phyloP scores from a whole-genome alignment of 1,284 basidiomycete species.

The Mycosarcoma mackinlayi region DNA sequence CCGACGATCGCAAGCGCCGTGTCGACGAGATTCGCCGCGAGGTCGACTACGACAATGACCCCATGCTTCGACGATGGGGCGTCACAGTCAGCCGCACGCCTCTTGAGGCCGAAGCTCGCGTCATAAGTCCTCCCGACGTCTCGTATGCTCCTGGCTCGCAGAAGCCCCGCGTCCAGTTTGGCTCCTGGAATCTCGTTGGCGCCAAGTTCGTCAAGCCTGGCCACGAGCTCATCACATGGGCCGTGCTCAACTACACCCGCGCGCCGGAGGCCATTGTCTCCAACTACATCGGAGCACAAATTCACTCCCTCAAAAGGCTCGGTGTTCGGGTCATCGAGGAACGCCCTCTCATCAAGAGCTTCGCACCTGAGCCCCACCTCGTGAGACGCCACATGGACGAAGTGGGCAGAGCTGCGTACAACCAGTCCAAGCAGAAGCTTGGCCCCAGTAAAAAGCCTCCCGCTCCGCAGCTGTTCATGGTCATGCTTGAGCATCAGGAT shows the following conservation, averaged over 20 bases:
- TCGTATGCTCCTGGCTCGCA: constrained; percentile 46
- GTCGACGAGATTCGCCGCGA: constrained; percentile 42
- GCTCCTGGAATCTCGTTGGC: constrained; percentile 54
- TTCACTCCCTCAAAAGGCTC: constrained; percentile 15
- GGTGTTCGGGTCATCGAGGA: constrained; percentile 33
- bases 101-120: constrained; percentile 65
- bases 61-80: constrained; percentile 67
- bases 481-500: constrained; percentile 56
- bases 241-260: constrained; percentile 48
- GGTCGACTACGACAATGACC: constrained; percentile 46
- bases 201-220: constrained; percentile 37
- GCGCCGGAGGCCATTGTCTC: constrained; percentile 9
- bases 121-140: constrained; percentile 65
- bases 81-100: constrained; percentile 67
- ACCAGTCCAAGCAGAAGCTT: constrained; percentile 11
- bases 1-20: constrained; percentile 32
- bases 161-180: constrained; percentile 67
- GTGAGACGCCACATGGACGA: constrained; percentile 17
- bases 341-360: constrained; percentile 11
- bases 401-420: constrained; percentile 19
- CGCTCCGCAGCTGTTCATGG: constrained; percentile 51
- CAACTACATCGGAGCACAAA: constrained; percentile 22
- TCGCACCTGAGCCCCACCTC: constrained; percentile 1
- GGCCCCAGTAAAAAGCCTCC: constrained; percentile 9
- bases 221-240: constrained; percentile 37